Conservation (phyloP, 2,329 filamentous ascomycete species). For the Myriosclerotinia duriaeana region DNA sequence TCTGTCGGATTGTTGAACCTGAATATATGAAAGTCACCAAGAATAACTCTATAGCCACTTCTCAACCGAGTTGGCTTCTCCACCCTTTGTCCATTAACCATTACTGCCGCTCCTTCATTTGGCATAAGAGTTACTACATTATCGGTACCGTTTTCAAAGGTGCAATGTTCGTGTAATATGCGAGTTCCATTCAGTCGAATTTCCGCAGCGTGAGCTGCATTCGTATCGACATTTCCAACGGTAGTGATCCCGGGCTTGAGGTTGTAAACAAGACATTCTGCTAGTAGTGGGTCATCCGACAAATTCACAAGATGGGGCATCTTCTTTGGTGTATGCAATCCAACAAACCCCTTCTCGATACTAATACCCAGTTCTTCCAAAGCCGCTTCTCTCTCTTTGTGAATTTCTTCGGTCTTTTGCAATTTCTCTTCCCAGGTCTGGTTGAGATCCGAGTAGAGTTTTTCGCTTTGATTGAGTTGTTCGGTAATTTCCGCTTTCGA, state of each 20-base stretch:
- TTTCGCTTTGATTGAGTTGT: conserved; percentile 93
- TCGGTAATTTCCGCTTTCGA: conserved; percentile 98
- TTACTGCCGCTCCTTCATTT: conserved; percentile 87
- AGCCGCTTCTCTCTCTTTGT: conserved; percentile 93
- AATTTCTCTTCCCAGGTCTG: conserved; percentile 99
- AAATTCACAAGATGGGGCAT: conserved; percentile 99
- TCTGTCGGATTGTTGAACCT: conserved; percentile 98
- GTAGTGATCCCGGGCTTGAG: conserved; percentile 92
- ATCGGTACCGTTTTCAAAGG: conserved; percentile 81
- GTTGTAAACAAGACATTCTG: conserved; percentile 97
- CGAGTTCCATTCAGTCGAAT: conserved; percentile 92
- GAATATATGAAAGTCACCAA: conserved; percentile 98
- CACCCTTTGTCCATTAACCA: conserved; percentile 94
- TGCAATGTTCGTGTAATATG: conserved; percentile 89
- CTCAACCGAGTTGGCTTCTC: conserved; percentile 81
- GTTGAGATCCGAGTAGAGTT: conserved; percentile 91
- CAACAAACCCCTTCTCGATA: conserved; percentile 97
- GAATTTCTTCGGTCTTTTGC: conserved; percentile 90
- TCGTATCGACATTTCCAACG: conserved; percentile 89
- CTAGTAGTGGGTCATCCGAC: conserved; percentile 88
- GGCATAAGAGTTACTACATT: conserved; percentile 91
- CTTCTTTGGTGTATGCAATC: conserved; percentile 93
- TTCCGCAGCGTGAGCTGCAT: conserved; percentile 71
- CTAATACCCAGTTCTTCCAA: conserved; percentile 96
- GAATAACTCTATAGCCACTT: conserved; percentile 90